These are phyloP conservation scores for Trametes elegans DNA, from an alignment of 768 basidiomycete species.

Conservation along the genomic window DNA sequence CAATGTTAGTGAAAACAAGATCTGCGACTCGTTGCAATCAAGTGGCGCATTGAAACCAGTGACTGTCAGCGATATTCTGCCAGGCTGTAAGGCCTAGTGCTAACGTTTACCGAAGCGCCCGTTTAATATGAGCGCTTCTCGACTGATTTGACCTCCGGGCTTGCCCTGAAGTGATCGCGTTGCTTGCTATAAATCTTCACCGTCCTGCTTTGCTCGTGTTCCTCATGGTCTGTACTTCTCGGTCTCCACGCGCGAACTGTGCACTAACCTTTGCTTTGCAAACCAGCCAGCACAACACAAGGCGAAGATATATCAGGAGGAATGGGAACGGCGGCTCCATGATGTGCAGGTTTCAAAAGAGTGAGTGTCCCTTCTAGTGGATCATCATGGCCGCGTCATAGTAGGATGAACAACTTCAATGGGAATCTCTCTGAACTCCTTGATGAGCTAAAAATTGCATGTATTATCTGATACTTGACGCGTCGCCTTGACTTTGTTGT, in stretches of 20 bases:
- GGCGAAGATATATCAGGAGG: conserved; percentile 65
- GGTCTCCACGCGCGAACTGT: neutral
- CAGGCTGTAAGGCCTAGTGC: neutral
- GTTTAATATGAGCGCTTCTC: neutral
- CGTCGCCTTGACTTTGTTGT: conserved; percentile 18
- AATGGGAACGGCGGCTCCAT: conserved; percentile 83
- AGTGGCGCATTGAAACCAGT: too few relatives aligned
- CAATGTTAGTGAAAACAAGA: too few relatives aligned
- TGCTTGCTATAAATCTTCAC: conserved; percentile 34
- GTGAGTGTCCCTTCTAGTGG: conserved; percentile 55
- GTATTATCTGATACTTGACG: conserved; percentile 76
- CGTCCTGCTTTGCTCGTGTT: conserved; percentile 19
- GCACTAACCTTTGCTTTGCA: conserved; percentile 8
- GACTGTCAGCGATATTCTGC: too few relatives aligned
- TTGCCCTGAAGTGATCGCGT: conserved; percentile 39
- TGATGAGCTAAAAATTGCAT: conserved; percentile 74
- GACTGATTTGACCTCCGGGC: conserved; percentile 5
- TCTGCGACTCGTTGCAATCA: too few relatives aligned
- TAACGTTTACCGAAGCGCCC: neutral
- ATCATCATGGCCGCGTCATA: conserved; percentile 16
- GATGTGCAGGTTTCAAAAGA: conserved; percentile 83
- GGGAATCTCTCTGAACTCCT: conserved; percentile 98
- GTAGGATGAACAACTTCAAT: conserved; percentile 69
- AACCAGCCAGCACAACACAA: conserved; percentile 44
- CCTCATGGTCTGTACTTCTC: conserved; percentile 27